Conservation (phyloP, 495 filamentous ascomycete genomes). For the Hypoxylon subgilvum region DNA sequence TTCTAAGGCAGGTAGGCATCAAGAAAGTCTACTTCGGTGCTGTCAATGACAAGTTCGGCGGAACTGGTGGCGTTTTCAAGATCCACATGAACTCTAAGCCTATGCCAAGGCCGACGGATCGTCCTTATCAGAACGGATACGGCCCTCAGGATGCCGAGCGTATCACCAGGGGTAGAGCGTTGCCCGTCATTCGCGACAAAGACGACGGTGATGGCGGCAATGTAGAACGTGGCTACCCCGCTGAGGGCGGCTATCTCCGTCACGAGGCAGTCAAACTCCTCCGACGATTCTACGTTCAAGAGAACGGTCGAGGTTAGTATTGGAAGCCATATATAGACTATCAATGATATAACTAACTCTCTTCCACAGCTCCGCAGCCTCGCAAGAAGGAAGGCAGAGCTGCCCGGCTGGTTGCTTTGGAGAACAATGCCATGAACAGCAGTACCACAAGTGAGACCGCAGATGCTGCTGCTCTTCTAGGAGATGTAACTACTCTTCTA, state of each 20-base stretch:
- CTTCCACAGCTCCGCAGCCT: slow-evolving; percentile 52
- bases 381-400: slow-evolving; percentile 61
- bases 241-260: slow-evolving; percentile 79
- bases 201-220: slow-evolving; percentile 52
- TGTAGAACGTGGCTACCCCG: slow-evolving; percentile 75
- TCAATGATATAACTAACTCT: slow-evolving; percentile 9
- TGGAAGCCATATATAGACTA: not conserved
- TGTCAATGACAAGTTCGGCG: slow-evolving; percentile 93
- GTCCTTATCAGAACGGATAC: slow-evolving; percentile 39
- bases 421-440: no score
- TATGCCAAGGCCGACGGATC: slow-evolving; percentile 20
- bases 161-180: slow-evolving; percentile 30
- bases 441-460: no score
- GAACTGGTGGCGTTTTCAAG: slow-evolving; percentile 87
- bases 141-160: slow-evolving; percentile 30
- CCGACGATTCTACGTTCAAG: slow-evolving; percentile 93
- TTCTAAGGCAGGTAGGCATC: slow-evolving; percentile 82
- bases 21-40: slow-evolving; percentile 91
- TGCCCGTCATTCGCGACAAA: slow-evolving; percentile 20
- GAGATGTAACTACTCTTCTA: no score
- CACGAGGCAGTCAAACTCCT: slow-evolving; percentile 90
- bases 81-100: slow-evolving; percentile 75
- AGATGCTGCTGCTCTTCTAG: no score
- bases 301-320: slow-evolving; percentile 80
- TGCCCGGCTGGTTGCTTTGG: slow-evolving; percentile 54